A percentile compares a stretch with the other conserved stretches of the same genome.
phyloP scores from a whole-genome alignment of 192 early-diverging fungal genomes.

The Piromyces sp. region DNA sequence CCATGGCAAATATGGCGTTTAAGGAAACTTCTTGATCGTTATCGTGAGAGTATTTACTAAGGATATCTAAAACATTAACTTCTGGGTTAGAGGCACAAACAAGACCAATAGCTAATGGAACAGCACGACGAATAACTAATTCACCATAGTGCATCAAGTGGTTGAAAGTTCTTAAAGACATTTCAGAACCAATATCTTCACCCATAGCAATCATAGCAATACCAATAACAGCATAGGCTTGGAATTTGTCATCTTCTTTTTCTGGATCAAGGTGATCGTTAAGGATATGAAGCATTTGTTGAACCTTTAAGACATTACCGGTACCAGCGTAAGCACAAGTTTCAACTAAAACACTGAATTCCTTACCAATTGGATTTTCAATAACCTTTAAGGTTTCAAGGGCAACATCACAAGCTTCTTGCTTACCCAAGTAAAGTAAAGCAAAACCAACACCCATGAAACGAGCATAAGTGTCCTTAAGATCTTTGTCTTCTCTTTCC shows the following conservation, averaged over 20 bases:
- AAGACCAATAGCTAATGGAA: slow-evolving; percentile 86
- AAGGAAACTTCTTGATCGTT: slow-evolving; percentile 85
- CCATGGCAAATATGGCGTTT: slow-evolving; percentile 97
- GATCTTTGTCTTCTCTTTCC: slow-evolving; percentile 70
- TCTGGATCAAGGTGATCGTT: slow-evolving; percentile 79
- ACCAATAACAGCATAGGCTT: slow-evolving; percentile 89
- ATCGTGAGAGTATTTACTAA: slow-evolving; percentile 98
- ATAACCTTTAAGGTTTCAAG: slow-evolving; percentile 88
- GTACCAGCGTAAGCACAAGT: slow-evolving; percentile 81
- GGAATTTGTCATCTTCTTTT: slow-evolving; percentile 73
- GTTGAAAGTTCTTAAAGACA: slow-evolving; percentile 86
- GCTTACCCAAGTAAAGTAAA: slow-evolving; percentile 76
- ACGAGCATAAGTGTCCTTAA: slow-evolving; percentile 72
- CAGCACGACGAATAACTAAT: slow-evolving; percentile 76
- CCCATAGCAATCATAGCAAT: slow-evolving; percentile 92
- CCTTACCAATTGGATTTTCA: slow-evolving; percentile 81
- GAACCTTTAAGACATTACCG: slow-evolving; percentile 91
- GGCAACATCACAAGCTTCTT: slow-evolving; percentile 75
- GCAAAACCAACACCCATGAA: slow-evolving; percentile 90
- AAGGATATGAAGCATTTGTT: slow-evolving; percentile 88
- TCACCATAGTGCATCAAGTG: slow-evolving; percentile 99
- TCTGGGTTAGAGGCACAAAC: slow-evolving; percentile 92
- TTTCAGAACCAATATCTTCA: slow-evolving; percentile 89
- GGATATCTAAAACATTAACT: slow-evolving; percentile 76
- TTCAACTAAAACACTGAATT: slow-evolving; percentile 73